A percentile compares a stretch with the other conserved stretches of the same genome.
phyloP scores from a whole-genome alignment of 2,329 filamentous ascomycete species.

The Neoscytalidium dimidiatum region DNA sequence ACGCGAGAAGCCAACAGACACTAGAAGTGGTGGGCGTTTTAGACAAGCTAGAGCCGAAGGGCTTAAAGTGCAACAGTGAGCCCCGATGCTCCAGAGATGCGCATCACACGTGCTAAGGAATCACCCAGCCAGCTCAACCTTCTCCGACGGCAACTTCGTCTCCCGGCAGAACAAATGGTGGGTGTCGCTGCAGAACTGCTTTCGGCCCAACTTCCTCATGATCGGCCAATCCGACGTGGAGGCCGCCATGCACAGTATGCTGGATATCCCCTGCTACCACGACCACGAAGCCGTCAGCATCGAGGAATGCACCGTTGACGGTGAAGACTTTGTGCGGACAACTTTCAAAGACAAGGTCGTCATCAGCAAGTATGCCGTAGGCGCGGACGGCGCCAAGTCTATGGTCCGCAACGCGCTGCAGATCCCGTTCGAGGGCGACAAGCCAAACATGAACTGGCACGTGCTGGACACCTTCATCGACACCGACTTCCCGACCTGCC shows the following conservation, averaged over 20 bases:
- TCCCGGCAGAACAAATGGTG: slow-evolving; percentile 53
- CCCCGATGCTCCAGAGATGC: background rate
- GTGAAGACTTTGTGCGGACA: slow-evolving; percentile 16
- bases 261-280: slow-evolving; percentile 41
- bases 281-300: slow-evolving; percentile 21
- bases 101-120: background rate
- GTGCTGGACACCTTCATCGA: slow-evolving; percentile 53
- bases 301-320: slow-evolving; percentile 16
- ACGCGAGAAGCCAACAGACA: slow-evolving; percentile 53
- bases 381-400: slow-evolving; percentile 25
- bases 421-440: slow-evolving; percentile 48
- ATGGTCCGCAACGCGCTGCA: slow-evolving; percentile 31
- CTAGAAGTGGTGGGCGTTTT: slow-evolving; percentile 49
- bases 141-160: slow-evolving; percentile 49
- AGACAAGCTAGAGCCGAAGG: slow-evolving; percentile 43
- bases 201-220: slow-evolving; percentile 54
- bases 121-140: slow-evolving; percentile 49
- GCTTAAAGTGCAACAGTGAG: slow-evolving; percentile 55
- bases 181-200: slow-evolving; percentile 47
- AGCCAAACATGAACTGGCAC: slow-evolving; percentile 54
- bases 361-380: slow-evolving; percentile 24
- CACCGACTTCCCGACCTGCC: slow-evolving; percentile 50
- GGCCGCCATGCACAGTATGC: slow-evolving; percentile 36
- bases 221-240: slow-evolving; percentile 53
- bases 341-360: slow-evolving; percentile 16